Evolutionary conservation across 2,329 filamentous ascomycete species (phyloP).

Genomic region (Botryotinia convoluta): DNA sequence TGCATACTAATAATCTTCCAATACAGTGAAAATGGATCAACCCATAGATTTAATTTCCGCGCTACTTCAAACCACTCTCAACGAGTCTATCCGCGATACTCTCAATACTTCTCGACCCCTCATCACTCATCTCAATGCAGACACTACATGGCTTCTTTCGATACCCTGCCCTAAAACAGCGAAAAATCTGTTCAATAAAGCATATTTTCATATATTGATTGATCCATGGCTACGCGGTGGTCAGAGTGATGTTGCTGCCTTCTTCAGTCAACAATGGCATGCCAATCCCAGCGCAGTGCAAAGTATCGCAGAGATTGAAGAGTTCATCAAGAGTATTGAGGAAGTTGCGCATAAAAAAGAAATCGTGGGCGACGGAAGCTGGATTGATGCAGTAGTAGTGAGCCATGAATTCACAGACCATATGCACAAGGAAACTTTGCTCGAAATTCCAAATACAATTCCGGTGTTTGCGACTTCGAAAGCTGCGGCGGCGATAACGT

Average conservation of each 20-base stretch:
- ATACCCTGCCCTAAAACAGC: constrained; percentile 50
- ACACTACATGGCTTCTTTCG: constrained; percentile 66
- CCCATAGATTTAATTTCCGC: constrained; percentile 1
- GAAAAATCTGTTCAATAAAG: constrained; percentile 25
- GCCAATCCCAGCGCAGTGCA: constrained; percentile 52
- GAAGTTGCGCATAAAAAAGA: constrained; percentile 6
- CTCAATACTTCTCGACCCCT: constrained; percentile 45
- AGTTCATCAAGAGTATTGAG: constrained; percentile 50
- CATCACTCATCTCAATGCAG: constrained; percentile 63
- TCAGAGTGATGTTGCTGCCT: constrained; percentile 60
- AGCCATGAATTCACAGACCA: constrained; percentile 67
- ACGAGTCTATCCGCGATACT: constrained; percentile 8
- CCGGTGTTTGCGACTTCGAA: constrained; percentile 60
- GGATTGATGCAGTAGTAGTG: constrained; percentile 58
- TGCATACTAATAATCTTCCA: neutral
- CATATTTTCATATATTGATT: constrained; percentile 61
- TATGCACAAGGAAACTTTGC: constrained; percentile 60
- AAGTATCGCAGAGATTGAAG: constrained; percentile 55
- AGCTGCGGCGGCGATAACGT: constrained; percentile 54
- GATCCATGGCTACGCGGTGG: constrained; percentile 64
- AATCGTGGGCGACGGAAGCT: constrained; percentile 28
- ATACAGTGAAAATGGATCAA: constrained; percentile 1
- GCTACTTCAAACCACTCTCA: neutral
- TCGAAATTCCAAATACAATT: constrained; percentile 51
- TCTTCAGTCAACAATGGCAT: constrained; percentile 67